phyloP scores from a whole-genome alignment of 2,329 filamentous ascomycete genomes.

The Boeremia lycopersici region DNA sequence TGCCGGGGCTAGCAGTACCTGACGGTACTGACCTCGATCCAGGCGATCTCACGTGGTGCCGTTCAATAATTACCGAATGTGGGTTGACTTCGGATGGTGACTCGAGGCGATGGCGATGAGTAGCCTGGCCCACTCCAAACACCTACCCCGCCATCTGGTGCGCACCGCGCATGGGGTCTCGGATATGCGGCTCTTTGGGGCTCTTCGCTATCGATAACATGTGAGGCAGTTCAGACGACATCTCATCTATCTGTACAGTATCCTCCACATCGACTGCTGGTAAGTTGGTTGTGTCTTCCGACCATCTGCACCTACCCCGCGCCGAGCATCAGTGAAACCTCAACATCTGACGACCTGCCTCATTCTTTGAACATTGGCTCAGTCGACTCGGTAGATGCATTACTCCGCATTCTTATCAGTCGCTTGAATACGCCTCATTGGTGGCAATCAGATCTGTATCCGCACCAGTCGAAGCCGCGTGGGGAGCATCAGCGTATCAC shows the following conservation, averaged over 20 bases:
- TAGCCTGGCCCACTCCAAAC: background rate
- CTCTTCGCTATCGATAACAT: constrained; percentile 25
- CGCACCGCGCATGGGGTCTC: constrained; percentile 13
- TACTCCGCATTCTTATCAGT: constrained; percentile 18
- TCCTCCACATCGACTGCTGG: background rate
- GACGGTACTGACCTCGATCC: background rate
- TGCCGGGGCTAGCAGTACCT: background rate
- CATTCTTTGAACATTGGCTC: constrained; percentile 4
- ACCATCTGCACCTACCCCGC: constrained; percentile 2
- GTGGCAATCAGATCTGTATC: constrained; percentile 12
- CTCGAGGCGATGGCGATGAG: background rate
- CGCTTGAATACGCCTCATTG: constrained; percentile 13
- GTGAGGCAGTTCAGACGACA: constrained; percentile 27
- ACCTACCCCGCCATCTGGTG: constrained; percentile 12
- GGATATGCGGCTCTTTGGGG: constrained; percentile 11
- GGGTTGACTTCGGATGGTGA: background rate
- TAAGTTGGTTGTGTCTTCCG: background rate
- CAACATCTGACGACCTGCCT: constrained; percentile 16
- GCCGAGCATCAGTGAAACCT: constrained; percentile 11
- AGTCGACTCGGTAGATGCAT: constrained; percentile 8
- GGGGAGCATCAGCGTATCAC: constrained; percentile 13
- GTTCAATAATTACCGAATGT: background rate
- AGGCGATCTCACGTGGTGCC: background rate
- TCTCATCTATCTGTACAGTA: background rate
- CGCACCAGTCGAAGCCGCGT: constrained; percentile 1